These are phyloP conservation scores for Entomortierella lignicola DNA, from an alignment of 192 early-diverging fungal species.

Conservation along the genomic window DNA sequence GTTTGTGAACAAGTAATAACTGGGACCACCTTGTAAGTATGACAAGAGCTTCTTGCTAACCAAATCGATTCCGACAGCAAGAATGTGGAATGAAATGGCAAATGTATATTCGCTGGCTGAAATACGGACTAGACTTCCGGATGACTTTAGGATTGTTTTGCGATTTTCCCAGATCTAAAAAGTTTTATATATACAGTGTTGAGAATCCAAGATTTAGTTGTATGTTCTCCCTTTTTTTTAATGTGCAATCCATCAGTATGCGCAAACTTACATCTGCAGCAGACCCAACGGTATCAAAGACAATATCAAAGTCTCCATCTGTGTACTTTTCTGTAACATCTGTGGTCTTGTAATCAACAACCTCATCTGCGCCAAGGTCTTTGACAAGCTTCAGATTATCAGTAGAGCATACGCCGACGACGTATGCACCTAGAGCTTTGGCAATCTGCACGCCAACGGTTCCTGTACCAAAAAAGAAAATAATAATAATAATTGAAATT, in stretches of 20 bases:
- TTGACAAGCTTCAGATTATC: constrained; percentile 61
- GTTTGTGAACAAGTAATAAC: constrained; percentile 24
- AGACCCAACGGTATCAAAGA: constrained; percentile 59
- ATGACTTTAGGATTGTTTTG: constrained; percentile 19
- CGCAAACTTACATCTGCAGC: constrained; percentile 20
- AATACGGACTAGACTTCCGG: constrained; percentile 25
- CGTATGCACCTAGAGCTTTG: constrained; percentile 64
- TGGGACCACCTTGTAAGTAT: constrained; percentile 22
- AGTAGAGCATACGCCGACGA: constrained; percentile 64
- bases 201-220: not conserved
- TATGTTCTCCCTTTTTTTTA: too few species aligned
- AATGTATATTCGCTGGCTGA: constrained; percentile 6
- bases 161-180: constrained; percentile 39
- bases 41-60: constrained; percentile 13
- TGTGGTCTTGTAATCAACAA: constrained; percentile 65
- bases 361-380: constrained; percentile 63
- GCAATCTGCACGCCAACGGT: constrained; percentile 62
- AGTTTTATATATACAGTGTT: too few species aligned
- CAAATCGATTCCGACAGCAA: not conserved
- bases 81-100: constrained; percentile 4
- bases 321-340: constrained; percentile 40
- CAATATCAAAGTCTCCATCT: constrained; percentile 52
- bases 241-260: too few species aligned
- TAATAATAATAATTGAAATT: too few species aligned
- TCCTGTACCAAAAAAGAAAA: too few species aligned